These are phyloP conservation scores for Priceomyces medius DNA, from an alignment of 805 yeast genomes.

Conservation along the genomic window DNA sequence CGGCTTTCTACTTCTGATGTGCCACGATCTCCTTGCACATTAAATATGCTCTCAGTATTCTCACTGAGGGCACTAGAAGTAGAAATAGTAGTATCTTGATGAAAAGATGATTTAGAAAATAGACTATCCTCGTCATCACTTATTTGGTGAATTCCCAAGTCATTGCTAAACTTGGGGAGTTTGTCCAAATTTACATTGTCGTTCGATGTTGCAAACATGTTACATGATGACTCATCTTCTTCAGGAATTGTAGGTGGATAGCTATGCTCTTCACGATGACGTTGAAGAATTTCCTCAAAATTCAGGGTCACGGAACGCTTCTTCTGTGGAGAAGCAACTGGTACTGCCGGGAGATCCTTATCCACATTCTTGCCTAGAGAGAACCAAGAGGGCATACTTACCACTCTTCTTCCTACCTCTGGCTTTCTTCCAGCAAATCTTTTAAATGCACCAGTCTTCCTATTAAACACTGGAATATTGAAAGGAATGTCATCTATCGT, in stretches of 20 bases:
- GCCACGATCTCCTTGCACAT: neutral
- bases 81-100: neutral
- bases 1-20: neutral
- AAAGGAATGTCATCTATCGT: constrained; percentile 29
- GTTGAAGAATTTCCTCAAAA: constrained; percentile 1
- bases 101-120: neutral
- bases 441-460: constrained; percentile 20
- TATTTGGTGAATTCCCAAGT: neutral
- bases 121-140: constrained; percentile 4
- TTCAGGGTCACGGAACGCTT: constrained; percentile 6
- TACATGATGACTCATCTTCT: neutral
- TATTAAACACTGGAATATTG: constrained; percentile 21
- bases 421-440: constrained; percentile 13
- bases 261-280: neutral
- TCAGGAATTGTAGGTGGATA: neutral
- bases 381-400: constrained; percentile 20
- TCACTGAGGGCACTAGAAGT: neutral
- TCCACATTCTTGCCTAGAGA: neutral
- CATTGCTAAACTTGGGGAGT: neutral
- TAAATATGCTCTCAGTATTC: neutral
- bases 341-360: constrained; percentile 5
- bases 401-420: constrained; percentile 13
- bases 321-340: neutral
- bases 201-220: neutral
- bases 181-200: neutral